These are phyloP conservation scores for Orbilia brochopaga DNA, from an alignment of 2,329 filamentous ascomycete genomes.

Conservation along the genomic window DNA sequence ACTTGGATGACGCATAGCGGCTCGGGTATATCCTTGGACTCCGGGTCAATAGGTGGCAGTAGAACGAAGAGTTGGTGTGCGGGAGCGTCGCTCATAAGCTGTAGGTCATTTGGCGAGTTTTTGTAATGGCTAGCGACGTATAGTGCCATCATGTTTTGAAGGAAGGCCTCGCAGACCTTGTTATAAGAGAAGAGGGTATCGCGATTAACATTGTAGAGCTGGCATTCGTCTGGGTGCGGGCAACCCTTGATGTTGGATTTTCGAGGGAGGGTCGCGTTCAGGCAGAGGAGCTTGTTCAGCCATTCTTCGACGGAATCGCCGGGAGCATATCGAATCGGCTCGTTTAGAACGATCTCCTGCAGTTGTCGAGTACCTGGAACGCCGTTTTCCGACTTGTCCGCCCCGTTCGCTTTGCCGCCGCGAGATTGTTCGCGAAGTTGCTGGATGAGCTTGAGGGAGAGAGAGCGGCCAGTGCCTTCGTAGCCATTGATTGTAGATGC, in stretches of 20 bases:
- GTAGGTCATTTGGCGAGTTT: conserved; percentile 96
- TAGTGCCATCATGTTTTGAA: conserved; percentile 97
- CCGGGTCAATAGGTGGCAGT: conserved; percentile 80
- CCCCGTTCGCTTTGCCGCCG: conserved; percentile 62
- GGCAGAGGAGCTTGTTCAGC: conserved; percentile 90
- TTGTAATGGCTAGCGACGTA: conserved; percentile 99
- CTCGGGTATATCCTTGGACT: conserved; percentile 80
- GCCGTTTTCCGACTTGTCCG: conserved; percentile 68
- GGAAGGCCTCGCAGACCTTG: conserved; percentile 92
- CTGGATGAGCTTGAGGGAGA: conserved; percentile 95
- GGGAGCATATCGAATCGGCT: conserved; percentile 91
- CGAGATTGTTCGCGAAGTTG: conserved; percentile 92
- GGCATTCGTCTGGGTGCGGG: conserved; percentile 87
- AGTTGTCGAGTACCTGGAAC: conserved; percentile 75
- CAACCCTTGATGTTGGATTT: conserved; percentile 76
- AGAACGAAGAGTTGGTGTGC: conserved; percentile 96
- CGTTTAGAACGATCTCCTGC: conserved; percentile 87
- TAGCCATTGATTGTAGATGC: conserved; percentile 99
- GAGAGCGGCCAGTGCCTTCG: conserved; percentile 91
- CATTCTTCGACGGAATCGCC: conserved; percentile 93
- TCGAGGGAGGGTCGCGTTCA: conserved; percentile 87
- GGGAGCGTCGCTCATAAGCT: conserved; percentile 96
- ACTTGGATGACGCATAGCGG: conserved; percentile 95
- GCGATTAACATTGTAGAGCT: conserved; percentile 91
- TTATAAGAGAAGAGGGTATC: conserved; percentile 99